Percentiles rank a stretch among this genome's conserved stretches.
Conservation (phyloP, 495 filamentous ascomycete genomes). For the Neurospora hispaniola region DNA sequence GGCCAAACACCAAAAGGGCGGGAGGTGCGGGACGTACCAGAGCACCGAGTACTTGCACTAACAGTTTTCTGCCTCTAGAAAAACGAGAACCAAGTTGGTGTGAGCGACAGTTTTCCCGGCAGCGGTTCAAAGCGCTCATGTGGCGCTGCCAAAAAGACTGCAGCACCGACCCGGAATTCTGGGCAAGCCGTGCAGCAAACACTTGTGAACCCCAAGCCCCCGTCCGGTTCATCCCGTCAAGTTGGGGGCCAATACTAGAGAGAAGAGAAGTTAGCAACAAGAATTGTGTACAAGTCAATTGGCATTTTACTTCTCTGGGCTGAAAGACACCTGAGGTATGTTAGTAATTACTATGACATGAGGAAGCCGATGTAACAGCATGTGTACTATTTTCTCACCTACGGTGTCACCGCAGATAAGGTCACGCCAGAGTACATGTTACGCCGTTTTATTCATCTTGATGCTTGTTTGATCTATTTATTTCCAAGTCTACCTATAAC, state of each 20-base stretch:
- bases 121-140: background rate
- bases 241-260: background rate
- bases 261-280: background rate
- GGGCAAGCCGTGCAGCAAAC: background rate
- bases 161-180: background rate
- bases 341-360: no score
- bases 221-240: background rate
- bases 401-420: background rate
- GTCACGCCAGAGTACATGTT: background rate
- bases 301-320: background rate
- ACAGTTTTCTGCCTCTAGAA: background rate
- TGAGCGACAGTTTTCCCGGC: background rate
- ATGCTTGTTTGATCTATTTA: background rate
- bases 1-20: background rate
- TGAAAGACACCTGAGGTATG: background rate
- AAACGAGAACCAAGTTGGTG: background rate
- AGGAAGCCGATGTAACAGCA: background rate
- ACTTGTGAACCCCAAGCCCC: background rate
- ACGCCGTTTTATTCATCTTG: background rate
- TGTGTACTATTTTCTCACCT: background rate
- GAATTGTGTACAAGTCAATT: background rate
- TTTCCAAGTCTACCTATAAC: background rate
- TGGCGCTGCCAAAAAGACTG: background rate
- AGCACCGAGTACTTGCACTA: background rate
- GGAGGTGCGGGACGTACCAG: background rate